Evolutionary conservation across 1,139 yeast species (phyloP), one percentile per base, ranked within the genome.

Genomic region (Yamadazyma buinensis): DNA sequence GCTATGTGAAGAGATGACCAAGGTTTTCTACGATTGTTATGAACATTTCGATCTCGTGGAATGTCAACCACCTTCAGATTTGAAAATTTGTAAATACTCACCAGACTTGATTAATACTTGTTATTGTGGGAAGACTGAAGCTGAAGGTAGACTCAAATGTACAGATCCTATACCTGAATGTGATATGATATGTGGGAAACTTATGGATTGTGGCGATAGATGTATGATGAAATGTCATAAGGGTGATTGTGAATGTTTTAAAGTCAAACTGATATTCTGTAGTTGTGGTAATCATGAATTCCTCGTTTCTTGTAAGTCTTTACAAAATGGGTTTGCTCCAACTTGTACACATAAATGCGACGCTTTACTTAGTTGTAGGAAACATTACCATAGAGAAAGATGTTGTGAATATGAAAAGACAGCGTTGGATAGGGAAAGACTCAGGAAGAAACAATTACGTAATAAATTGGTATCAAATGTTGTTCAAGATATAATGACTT

Each of bases 91-190:
- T 56, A 83, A 82, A 13, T 63, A 65, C 36, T 68, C 84, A 4
- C 95, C 96, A 0, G 61, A 66, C 10, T 48, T 60, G 1, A 57
- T 80, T 18, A 75, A 67, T 17, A 72, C 77, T 1, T 88, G 97
- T 56, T 84, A 84, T 27, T 88, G 97, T 67, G 95, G 96, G 2
- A 67, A 47, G 56, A 70, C 67, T 4, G 52, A 48, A 5, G 34
- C 48, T 2, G 19, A 45, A 7, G 39, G 46, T 6, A 67, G 97
- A 46, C 48, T 50, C 1, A 61, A 70, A 23, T 86, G 95, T 57
- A 67, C 84, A 2, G 95, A 85, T 45, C 81, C 87, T 0, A 71
- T 86, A 26, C 92, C 95, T 1, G 77, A 79, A 13, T 88, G 97
- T 63, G 78, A 67, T 6, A 53, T 68, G 11, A 56, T 59, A 0